These are phyloP conservation scores for Blastosporella zonata DNA, from an alignment of 1,284 basidiomycete species.

Conservation along the genomic window DNA sequence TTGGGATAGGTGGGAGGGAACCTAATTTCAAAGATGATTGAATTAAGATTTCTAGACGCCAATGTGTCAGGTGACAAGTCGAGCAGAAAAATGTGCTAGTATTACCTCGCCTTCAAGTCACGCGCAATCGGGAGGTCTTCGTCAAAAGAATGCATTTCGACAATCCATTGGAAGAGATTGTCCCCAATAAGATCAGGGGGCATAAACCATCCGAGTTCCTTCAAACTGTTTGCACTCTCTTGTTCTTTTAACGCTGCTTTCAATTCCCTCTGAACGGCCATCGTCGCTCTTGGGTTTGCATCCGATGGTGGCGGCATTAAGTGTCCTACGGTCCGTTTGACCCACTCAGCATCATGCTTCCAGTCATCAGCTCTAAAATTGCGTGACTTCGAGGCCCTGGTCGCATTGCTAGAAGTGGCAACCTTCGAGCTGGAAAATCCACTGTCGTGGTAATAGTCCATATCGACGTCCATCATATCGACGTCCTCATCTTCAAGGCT, in stretches of 20 bases:
- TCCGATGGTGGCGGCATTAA: conserved; percentile 54
- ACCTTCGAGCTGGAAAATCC: conserved; percentile 21
- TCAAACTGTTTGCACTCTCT: conserved; percentile 40
- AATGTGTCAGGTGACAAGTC: background rate
- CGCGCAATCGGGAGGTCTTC: conserved; percentile 49
- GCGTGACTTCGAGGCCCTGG: conserved; percentile 3
- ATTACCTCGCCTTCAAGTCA: conserved; percentile 50
- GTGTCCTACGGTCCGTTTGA: conserved; percentile 37
- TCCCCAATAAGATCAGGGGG: conserved; percentile 55
- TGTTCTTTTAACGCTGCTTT: conserved; percentile 56
- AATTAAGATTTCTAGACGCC: conserved; percentile 42
- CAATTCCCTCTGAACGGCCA: conserved; percentile 54
- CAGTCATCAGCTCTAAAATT: conserved; percentile 39
- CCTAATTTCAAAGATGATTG: conserved; percentile 60
- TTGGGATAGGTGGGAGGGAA: conserved; percentile 58
- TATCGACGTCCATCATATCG: conserved; percentile 18
- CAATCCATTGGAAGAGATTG: conserved; percentile 67
- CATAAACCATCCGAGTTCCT: conserved; percentile 62
- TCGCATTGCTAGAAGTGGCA: conserved; percentile 10
- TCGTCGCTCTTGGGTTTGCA: conserved; percentile 45
- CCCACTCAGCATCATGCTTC: conserved; percentile 52
- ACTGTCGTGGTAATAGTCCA: conserved; percentile 21
- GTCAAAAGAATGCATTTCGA: conserved; percentile 66
- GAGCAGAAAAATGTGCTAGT: conserved; percentile 6
- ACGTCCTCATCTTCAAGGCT: conserved; percentile 20